Conservation (phyloP, 345 rosid species). For the Aquilaria malaccensis region DNA sequence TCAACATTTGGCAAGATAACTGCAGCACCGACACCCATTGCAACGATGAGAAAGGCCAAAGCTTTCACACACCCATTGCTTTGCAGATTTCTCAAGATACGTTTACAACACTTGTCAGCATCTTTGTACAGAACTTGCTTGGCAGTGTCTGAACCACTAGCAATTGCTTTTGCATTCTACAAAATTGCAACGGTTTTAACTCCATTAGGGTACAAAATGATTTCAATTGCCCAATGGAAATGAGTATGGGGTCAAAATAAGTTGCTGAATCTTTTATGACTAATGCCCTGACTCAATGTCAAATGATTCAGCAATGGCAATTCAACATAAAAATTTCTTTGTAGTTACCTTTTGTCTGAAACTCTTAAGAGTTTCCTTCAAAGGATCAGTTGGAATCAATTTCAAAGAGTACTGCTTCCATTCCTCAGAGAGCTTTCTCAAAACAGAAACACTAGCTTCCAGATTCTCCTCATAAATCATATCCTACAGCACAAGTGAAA, state of each 20-base stretch:
- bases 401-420: conserved; percentile 55
- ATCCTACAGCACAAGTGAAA: conserved; percentile 32
- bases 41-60: conserved; percentile 29
- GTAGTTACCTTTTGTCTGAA: conserved; percentile 51
- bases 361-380: conserved; percentile 44
- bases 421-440: conserved; percentile 41
- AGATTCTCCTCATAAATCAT: conserved; percentile 52
- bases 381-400: conserved; percentile 32
- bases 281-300: no score
- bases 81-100: conserved; percentile 34
- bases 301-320: neutral
- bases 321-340: no score
- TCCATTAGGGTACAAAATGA: no score
- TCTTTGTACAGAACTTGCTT: conserved; percentile 28
- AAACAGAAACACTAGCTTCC: conserved; percentile 47
- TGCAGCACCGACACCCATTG: conserved; percentile 47
- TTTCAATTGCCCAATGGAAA: no score
- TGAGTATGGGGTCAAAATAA: no score
- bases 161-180: conserved; percentile 56
- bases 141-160: conserved; percentile 24
- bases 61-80: conserved; percentile 39
- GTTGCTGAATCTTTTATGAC: no score
- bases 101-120: conserved; percentile 55
- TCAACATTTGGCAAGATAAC: conserved; percentile 23
- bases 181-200: neutral